These are phyloP conservation scores for Prinsepia uniflora DNA, from an alignment of 306 rosid genomes.

Conservation along the genomic window DNA sequence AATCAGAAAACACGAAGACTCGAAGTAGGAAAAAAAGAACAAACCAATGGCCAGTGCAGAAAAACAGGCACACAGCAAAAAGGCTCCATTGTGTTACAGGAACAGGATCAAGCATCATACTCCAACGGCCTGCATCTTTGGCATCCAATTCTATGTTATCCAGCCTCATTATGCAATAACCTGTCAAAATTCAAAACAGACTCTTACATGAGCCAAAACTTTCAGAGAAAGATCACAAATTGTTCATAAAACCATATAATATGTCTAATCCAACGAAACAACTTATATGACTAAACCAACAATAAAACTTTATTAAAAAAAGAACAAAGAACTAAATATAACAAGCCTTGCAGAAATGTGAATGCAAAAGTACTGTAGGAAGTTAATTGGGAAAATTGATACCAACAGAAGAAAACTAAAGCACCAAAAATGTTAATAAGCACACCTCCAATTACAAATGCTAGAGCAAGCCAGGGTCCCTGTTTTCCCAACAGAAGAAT, in stretches of 20 bases:
- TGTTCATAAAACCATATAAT: neutral
- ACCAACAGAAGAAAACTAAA: conserved; percentile 13
- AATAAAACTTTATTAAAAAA: neutral
- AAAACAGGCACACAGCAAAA: conserved; percentile 75
- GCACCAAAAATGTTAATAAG: conserved; percentile 15
- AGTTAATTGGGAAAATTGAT: conserved; percentile 4
- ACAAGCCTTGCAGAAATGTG: neutral
- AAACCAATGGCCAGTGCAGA: conserved; percentile 97
- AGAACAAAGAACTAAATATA: neutral
- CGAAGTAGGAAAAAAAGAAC: conserved; percentile 29
- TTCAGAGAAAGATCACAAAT: neutral
- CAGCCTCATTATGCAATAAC: conserved; percentile 69
- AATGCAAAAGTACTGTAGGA: conserved; percentile 1
- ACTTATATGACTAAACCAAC: neutral
- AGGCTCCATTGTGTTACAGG: conserved; percentile 84
- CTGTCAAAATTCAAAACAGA: conserved; percentile 46
- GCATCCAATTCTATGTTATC: conserved; percentile 33
- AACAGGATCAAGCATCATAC: conserved; percentile 37
- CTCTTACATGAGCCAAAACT: conserved; percentile 6
- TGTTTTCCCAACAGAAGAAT: conserved; percentile 88
- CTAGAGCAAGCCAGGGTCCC: conserved; percentile 75
- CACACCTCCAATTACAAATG: conserved; percentile 73
- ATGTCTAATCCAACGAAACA: neutral
- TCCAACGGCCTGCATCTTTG: conserved; percentile 36
- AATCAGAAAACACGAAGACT: conserved; percentile 25